Percentiles rank a stretch among this genome's conserved stretches.
Evolutionary conservation across 202 grass and related monocot genomes (phyloP).

Genomic region (Zizania palustris): DNA sequence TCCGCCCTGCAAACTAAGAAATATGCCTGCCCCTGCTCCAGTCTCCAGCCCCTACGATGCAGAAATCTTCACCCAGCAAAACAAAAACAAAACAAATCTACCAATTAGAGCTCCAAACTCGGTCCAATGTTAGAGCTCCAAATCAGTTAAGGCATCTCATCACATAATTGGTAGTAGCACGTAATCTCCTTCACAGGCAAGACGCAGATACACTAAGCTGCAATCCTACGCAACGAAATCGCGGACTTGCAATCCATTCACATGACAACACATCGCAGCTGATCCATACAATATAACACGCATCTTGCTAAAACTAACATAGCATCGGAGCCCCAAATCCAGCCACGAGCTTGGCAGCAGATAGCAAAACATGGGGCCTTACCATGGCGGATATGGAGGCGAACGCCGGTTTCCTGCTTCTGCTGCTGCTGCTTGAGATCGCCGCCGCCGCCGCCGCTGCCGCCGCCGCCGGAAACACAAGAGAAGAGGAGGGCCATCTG

Average conservation of each 20-base stretch:
- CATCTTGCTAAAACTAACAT: not conserved
- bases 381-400: conserved; percentile 6
- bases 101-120: not conserved
- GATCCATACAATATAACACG: too few relatives aligned
- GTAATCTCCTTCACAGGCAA: not conserved
- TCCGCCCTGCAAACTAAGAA: not conserved
- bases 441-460: not conserved
- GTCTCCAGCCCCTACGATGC: too few relatives aligned
- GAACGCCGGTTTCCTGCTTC: not conserved
- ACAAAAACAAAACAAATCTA: not conserved
- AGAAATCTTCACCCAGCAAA: not conserved
- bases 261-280: not conserved
- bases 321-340: not conserved
- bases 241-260: too few relatives aligned
- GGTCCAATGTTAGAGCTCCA: not conserved
- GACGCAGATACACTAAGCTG: not conserved
- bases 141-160: not conserved
- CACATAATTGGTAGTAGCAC: not conserved
- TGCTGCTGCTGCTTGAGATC: not conserved
- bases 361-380: not conserved
- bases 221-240: not conserved
- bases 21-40: too few relatives aligned
- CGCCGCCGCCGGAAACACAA: conserved; percentile 1
- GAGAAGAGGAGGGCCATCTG: not conserved
- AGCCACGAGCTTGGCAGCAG: not conserved